These are phyloP conservation scores for Harrya chromipes DNA, from an alignment of 768 basidiomycete species.

Conservation along the genomic window DNA sequence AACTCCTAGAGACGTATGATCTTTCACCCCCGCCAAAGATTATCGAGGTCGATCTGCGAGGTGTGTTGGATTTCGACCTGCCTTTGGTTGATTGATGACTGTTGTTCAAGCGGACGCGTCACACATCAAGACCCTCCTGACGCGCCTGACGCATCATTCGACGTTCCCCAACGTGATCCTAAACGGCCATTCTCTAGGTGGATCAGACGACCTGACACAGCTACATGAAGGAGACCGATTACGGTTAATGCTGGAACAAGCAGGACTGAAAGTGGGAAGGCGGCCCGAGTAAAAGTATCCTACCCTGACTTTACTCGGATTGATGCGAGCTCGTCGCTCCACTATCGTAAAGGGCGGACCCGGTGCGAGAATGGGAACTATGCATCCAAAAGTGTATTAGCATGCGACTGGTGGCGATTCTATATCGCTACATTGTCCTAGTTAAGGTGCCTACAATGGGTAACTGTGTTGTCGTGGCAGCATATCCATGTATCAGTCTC, in stretches of 20 bases:
- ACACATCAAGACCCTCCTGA: slow-evolving; percentile 62
- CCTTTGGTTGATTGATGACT: neutral
- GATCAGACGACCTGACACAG: slow-evolving; percentile 55
- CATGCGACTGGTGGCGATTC: neutral
- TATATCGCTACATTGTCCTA: slow-evolving; percentile 4
- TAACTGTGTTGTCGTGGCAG: slow-evolving; percentile 4
- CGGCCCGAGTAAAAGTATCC: neutral
- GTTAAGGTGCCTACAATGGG: neutral
- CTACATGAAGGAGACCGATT: slow-evolving; percentile 47
- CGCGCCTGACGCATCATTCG: slow-evolving; percentile 58
- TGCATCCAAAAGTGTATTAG: neutral
- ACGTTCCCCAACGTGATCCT: slow-evolving; percentile 80
- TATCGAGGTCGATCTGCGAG: slow-evolving; percentile 73
- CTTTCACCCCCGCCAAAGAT: slow-evolving; percentile 63
- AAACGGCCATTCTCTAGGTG: slow-evolving; percentile 60
- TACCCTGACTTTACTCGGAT: neutral
- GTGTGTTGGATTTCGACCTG: slow-evolving; percentile 30
- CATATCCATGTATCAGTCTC: slow-evolving; percentile 3
- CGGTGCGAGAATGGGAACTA: too few relatives aligned
- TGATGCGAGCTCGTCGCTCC: too few relatives aligned
- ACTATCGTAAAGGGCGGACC: too few relatives aligned
- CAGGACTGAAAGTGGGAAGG: slow-evolving; percentile 39
- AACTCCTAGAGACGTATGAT: slow-evolving; percentile 57
- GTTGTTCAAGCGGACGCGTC: slow-evolving; percentile 50
- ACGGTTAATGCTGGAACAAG: slow-evolving; percentile 43